Conservation (phyloP, 345 rosid species). For the Populus nigra region DNA sequence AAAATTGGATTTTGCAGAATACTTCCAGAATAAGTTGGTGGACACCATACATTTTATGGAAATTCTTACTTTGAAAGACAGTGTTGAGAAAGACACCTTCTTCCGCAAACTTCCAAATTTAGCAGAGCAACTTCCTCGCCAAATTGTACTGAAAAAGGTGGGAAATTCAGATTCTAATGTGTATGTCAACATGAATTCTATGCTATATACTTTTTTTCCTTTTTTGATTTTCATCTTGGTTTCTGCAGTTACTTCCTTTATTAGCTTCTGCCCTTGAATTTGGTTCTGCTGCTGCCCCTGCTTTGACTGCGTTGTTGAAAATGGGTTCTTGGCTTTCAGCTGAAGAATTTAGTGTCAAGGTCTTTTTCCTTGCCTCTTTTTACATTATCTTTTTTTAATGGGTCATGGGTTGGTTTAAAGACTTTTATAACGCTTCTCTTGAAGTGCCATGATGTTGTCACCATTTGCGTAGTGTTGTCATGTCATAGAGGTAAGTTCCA, state of each 20-base stretch:
- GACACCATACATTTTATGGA: slow-evolving; percentile 99
- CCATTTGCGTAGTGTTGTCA: background rate
- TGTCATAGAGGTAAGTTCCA: background rate
- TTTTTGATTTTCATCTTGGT: slow-evolving; percentile 32
- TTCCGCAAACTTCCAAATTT: slow-evolving; percentile 96
- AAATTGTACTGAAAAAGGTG: slow-evolving; percentile 92
- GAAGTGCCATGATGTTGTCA: background rate
- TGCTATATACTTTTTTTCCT: slow-evolving; percentile 10
- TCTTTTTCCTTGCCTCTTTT: slow-evolving; percentile 17
- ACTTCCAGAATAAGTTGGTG: slow-evolving; percentile 98
- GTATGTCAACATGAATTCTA: background rate
- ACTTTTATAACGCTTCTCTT: background rate
- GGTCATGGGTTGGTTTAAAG: background rate
- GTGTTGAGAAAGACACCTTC: slow-evolving; percentile 92
- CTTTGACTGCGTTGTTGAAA: slow-evolving; percentile 83
- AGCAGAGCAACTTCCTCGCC: slow-evolving; percentile 98
- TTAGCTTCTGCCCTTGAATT: slow-evolving; percentile 97
- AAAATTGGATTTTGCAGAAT: slow-evolving; percentile 55
- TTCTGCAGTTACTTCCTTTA: slow-evolving; percentile 86
- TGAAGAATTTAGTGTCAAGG: slow-evolving; percentile 90
- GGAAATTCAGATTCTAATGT: slow-evolving; percentile 24
- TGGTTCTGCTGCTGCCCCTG: slow-evolving; percentile 98
- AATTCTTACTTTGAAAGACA: slow-evolving; percentile 89
- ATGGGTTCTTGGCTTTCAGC: slow-evolving; percentile 94
- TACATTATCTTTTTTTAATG: background rate